Evolutionary conservation across 768 basidiomycete species (phyloP).

Genomic region (Xerocomus brunneocitrinus): DNA sequence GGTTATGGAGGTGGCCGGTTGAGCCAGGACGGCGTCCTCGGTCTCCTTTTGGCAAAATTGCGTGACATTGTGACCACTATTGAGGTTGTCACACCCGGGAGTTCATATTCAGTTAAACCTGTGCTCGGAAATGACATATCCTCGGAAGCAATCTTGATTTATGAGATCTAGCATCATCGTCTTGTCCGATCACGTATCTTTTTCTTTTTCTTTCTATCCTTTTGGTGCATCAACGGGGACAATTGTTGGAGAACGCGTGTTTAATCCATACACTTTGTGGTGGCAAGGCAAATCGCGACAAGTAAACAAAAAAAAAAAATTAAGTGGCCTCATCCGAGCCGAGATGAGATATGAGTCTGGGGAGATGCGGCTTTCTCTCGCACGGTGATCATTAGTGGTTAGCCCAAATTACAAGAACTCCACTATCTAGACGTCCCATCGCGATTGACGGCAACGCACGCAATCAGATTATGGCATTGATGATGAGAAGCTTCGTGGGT

Average conservation of each 20-base stretch:
- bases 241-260: neutral
- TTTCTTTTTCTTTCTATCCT: neutral
- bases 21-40: constrained; percentile 8
- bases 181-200: neutral
- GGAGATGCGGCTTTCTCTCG: neutral
- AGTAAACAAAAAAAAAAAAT: too few relatives aligned
- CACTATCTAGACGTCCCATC: neutral
- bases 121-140: constrained; percentile 23
- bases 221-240: neutral
- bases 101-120: constrained; percentile 24
- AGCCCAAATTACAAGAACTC: neutral
- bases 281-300: neutral
- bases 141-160: neutral
- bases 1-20: constrained; percentile 4
- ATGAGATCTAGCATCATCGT: neutral
- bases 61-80: constrained; percentile 26
- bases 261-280: neutral
- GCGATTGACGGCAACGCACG: neutral
- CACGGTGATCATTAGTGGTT: neutral
- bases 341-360: too few relatives aligned
- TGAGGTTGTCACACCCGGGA: constrained; percentile 23
- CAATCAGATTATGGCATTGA: constrained; percentile 15
- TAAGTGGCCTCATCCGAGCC: too few relatives aligned
- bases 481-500: constrained; percentile 15
- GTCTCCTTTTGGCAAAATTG: constrained; percentile 18